Conservation (phyloP, 768 basidiomycete species). For the Boletus rubroflammeus region DNA sequence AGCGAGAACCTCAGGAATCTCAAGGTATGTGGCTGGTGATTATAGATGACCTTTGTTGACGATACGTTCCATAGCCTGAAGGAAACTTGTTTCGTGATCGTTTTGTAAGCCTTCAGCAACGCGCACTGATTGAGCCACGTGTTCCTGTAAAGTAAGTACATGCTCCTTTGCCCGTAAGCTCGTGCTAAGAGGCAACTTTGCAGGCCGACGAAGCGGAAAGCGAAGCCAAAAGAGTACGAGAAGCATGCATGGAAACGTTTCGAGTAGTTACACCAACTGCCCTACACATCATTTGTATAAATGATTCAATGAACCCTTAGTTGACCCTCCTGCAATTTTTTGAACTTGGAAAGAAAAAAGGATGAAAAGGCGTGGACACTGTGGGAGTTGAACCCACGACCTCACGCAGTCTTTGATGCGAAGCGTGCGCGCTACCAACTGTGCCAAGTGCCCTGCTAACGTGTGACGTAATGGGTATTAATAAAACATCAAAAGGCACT, state of each 20-base stretch:
- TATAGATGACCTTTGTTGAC: not conserved
- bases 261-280: slow-evolving; percentile 30
- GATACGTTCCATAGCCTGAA: slow-evolving; percentile 59
- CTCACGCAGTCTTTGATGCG: slow-evolving; percentile 29
- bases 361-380: slow-evolving; percentile 25
- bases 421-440: slow-evolving; percentile 35
- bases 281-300: not conserved
- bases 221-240: slow-evolving; percentile 62
- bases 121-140: slow-evolving; percentile 84
- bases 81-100: slow-evolving; percentile 91
- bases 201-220: slow-evolving; percentile 34
- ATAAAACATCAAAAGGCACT: rapidly evolving
- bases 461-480: rapidly evolving
- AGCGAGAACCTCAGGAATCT: slow-evolving; percentile 78
- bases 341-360: not conserved
- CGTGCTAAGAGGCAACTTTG: not conserved
- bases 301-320: no score
- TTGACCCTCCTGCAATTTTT: not conserved
- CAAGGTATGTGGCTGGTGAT: slow-evolving; percentile 52
- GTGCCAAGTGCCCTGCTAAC: slow-evolving; percentile 28
- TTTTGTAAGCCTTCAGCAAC: slow-evolving; percentile 82
- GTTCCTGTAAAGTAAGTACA: slow-evolving; percentile 61
- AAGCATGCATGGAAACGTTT: slow-evolving; percentile 80
- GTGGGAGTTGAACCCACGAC: slow-evolving; percentile 35
- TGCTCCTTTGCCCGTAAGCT: slow-evolving; percentile 22